Conservation (phyloP, 495 filamentous ascomycete species). For the Talaromyces nanjingensis region DNA sequence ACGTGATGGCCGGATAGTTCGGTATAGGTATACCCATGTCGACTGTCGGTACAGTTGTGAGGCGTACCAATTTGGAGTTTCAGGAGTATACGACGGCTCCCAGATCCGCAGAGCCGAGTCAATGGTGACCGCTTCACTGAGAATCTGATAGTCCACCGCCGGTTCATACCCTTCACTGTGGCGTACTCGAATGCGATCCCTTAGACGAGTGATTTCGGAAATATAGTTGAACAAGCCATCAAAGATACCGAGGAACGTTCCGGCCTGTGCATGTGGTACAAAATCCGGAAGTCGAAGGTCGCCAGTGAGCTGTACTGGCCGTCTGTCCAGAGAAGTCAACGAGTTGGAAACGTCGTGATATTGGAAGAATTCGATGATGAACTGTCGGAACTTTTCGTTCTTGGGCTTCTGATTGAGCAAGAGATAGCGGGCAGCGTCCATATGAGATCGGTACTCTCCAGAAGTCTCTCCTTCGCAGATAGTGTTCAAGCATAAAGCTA, state of each 20-base stretch:
- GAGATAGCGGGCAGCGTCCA: conserved; percentile 67
- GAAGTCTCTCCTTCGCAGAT: conserved; percentile 70
- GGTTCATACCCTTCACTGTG: conserved; percentile 57
- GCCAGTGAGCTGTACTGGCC: conserved; percentile 47
- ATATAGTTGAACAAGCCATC: conserved; percentile 80
- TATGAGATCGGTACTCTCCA: conserved; percentile 76
- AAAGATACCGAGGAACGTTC: conserved; percentile 74
- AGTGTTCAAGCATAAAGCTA: conserved; percentile 75
- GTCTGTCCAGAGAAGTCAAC: conserved; percentile 60
- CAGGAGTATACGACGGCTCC: conserved; percentile 62
- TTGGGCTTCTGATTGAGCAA: conserved; percentile 51
- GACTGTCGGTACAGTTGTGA: conserved; percentile 82
- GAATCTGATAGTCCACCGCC: conserved; percentile 63
- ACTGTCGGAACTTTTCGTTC: conserved; percentile 63
- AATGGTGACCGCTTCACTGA: conserved; percentile 71
- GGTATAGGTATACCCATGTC: conserved; percentile 84
- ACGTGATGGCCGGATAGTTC: conserved; percentile 72
- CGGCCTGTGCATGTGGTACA: conserved; percentile 66
- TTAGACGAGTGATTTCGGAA: conserved; percentile 69
- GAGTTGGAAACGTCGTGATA: conserved; percentile 83
- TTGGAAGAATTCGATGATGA: conserved; percentile 89
- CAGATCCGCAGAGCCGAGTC: conserved; percentile 70
- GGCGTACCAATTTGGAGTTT: conserved; percentile 67
- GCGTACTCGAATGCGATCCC: conserved; percentile 67
- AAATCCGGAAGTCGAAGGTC: conserved; percentile 60